phyloP scores from a whole-genome alignment of 108 stramenopile genomes.

The Tribonema minus region DNA sequence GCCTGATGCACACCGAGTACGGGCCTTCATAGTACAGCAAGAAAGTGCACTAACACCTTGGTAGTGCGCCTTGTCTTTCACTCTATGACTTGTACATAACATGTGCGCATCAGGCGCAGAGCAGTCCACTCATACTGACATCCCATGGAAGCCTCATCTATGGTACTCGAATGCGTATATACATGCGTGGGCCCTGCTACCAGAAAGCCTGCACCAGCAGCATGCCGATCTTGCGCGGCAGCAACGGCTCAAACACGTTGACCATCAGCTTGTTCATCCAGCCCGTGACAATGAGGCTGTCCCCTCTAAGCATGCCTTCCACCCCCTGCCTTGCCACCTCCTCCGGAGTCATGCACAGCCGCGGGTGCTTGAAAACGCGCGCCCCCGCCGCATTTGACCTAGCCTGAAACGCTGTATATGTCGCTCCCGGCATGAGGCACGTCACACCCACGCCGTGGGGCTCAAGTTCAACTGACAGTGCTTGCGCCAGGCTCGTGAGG shows the following conservation, averaged over 20 bases:
- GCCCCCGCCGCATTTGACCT: neutral
- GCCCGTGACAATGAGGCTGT: neutral
- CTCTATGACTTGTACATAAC: too few relatives aligned
- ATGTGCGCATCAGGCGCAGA: too few relatives aligned
- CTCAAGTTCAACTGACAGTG: slow-evolving; percentile 30
- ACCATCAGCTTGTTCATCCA: neutral
- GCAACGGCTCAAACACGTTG: neutral
- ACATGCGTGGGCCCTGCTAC: too few relatives aligned
- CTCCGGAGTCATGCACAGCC: slow-evolving; percentile 28
- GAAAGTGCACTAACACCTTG: too few relatives aligned
- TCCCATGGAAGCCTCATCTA: too few relatives aligned
- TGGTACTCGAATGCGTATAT: too few relatives aligned
- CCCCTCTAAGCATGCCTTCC: neutral
- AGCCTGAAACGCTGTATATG: slow-evolving; percentile 16
- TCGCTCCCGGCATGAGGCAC: slow-evolving; percentile 33
- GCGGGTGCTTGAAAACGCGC: slow-evolving; percentile 7
- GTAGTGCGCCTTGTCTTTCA: too few relatives aligned
- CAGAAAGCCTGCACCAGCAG: neutral
- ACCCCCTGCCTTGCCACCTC: slow-evolving; percentile 1
- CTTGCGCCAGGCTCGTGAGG: slow-evolving; percentile 26
- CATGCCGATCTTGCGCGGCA: neutral
- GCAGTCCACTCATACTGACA: too few relatives aligned
- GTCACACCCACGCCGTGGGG: slow-evolving; percentile 34
- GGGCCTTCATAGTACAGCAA: too few relatives aligned
- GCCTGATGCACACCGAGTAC: too few relatives aligned